phyloP scores from a whole-genome alignment of 2,329 filamentous ascomycete species.

The Ramularia endophylla region DNA sequence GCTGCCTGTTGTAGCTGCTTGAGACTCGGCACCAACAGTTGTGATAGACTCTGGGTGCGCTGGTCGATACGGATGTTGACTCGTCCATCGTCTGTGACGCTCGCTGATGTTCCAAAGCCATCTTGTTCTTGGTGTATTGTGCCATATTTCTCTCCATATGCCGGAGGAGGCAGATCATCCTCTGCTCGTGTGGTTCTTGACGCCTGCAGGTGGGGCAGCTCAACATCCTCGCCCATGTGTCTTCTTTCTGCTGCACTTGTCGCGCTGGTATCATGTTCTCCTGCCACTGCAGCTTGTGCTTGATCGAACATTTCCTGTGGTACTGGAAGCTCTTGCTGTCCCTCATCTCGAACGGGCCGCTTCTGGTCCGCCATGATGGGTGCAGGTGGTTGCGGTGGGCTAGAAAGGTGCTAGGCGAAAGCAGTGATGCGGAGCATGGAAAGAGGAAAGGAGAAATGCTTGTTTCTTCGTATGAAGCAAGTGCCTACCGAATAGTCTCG shows the following conservation, averaged over 20 bases:
- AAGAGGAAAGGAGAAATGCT: too few relatives aligned
- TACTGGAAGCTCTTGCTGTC: slow-evolving; percentile 7
- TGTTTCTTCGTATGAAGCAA: too few relatives aligned
- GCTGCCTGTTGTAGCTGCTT: slow-evolving; percentile 47
- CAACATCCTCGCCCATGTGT: slow-evolving; percentile 25
- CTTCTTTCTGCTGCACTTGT: slow-evolving; percentile 14
- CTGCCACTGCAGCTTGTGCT: slow-evolving; percentile 23
- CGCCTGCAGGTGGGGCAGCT: slow-evolving; percentile 9
- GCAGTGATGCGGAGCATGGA: too few relatives aligned
- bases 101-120: slow-evolving; percentile 36
- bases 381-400: too few relatives aligned
- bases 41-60: slow-evolving; percentile 58
- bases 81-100: slow-evolving; percentile 59
- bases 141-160: slow-evolving; percentile 36
- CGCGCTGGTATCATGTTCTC: slow-evolving; percentile 13
- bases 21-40: slow-evolving; percentile 61
- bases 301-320: slow-evolving; percentile 25
- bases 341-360: not conserved
- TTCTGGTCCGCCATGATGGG: not conserved
- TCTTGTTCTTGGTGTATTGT: slow-evolving; percentile 33
- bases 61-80: slow-evolving; percentile 76
- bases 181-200: slow-evolving; percentile 10
- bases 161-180: slow-evolving; percentile 31
- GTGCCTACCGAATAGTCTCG: too few relatives aligned
- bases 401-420: too few relatives aligned